phyloP scores from a whole-genome alignment of 768 basidiomycete genomes.

The Naganishia kalamii region DNA sequence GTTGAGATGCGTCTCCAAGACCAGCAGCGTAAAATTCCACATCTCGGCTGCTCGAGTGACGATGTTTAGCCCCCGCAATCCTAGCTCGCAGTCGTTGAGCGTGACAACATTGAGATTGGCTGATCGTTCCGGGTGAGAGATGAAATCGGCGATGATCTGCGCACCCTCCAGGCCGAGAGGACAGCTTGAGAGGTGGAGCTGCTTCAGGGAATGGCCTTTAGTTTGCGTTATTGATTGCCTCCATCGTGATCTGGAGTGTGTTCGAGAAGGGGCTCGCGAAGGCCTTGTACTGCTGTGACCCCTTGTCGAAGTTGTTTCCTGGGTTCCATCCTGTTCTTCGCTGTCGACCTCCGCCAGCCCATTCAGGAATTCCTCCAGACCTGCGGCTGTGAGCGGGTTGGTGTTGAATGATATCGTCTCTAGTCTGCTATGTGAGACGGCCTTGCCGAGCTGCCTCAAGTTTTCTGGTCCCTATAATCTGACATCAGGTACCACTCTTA shows the following conservation, averaged over 20 bases:
- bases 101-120: constrained; percentile 8
- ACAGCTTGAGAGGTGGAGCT: constrained; percentile 18
- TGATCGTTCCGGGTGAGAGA: constrained; percentile 9
- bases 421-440: neutral
- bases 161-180: constrained; percentile 9
- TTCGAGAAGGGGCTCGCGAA: neutral
- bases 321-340: neutral
- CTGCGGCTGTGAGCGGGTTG: neutral
- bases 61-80: constrained; percentile 8
- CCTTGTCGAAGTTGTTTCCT: too few relatives aligned
- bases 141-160: constrained; percentile 14
- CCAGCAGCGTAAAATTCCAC: constrained; percentile 14
- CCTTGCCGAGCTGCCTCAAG: neutral
- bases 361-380: constrained; percentile 9
- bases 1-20: constrained; percentile 9
- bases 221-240: neutral
- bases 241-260: constrained; percentile 5
- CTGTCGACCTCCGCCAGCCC: constrained; percentile 9
- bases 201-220: constrained; percentile 5
- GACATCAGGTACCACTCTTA: neutral
- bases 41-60: constrained; percentile 12
- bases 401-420: constrained; percentile 11
- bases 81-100: constrained; percentile 18
- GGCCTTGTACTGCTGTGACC: too few relatives aligned
- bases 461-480: constrained; percentile 16